Evolutionary conservation across 352 stramenopile genomes (phyloP).

Genomic region (Phytopythium mirpurense): DNA sequence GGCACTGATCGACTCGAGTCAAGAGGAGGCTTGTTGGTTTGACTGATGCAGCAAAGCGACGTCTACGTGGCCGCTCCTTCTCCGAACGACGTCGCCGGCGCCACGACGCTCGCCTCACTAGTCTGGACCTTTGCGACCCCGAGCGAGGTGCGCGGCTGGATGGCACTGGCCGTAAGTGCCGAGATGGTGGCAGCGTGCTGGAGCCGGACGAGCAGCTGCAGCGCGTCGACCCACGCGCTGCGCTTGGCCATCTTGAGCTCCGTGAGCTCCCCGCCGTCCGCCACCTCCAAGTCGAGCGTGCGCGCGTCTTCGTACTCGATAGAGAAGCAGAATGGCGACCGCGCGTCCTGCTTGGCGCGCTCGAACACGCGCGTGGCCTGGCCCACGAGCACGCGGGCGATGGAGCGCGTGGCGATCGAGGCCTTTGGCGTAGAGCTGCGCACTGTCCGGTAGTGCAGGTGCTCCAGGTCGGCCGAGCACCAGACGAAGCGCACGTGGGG

Average conservation of each 20-base stretch:
- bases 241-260: conserved; percentile 63
- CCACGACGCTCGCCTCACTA: neutral
- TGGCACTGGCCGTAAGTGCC: neutral
- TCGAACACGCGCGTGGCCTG: conserved; percentile 64
- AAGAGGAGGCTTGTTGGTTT: too few relatives aligned
- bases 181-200: conserved; percentile 26
- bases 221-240: conserved; percentile 56
- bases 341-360: conserved; percentile 38
- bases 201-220: conserved; percentile 69
- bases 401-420: conserved; percentile 49
- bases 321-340: conserved; percentile 65
- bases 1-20: too few relatives aligned
- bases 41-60: neutral
- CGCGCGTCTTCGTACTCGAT: conserved; percentile 72
- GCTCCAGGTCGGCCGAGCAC: conserved; percentile 69
- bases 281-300: conserved; percentile 70
- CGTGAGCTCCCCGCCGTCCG: neutral
- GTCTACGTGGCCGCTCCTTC: neutral
- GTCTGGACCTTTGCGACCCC: neutral
- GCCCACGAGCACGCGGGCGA: conserved; percentile 33
- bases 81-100: neutral
- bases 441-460: conserved; percentile 65
- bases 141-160: neutral
- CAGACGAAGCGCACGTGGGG: conserved; percentile 79
- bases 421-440: conserved; percentile 43